Evolutionary conservation across 371 early-diverging fungal species (phyloP), one percentile per base, ranked within the genome.

Genomic region (Mucor lusitanicus): DNA sequence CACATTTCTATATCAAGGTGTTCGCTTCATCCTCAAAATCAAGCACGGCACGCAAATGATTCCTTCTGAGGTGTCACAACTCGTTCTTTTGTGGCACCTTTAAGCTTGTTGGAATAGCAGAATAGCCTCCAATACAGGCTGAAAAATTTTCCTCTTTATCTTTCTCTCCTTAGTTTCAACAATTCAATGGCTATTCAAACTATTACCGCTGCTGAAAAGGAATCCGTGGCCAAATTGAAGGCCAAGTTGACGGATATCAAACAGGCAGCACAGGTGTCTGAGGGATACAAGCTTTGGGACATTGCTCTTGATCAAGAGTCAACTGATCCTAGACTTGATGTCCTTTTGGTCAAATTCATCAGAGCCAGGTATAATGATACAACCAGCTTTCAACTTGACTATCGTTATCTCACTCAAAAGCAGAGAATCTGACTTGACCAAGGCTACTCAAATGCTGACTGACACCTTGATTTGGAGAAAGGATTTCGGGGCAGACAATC

Each of bases 271-370:
- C 63, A 68, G 6, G 70, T 70, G 39, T 68, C 78, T 32, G 75
- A 79, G 11, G 60, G 64, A 40, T 75, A 79, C 30, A 55, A 68
- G n/a, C 70, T 88, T 50, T 88, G 87, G 87, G 83, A 76, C 15
- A 74, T 88, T 46, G 48, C 74, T 0, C 79, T 88, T 35, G 74
- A 72, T 61, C 70, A 74, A 35, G 70, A 79, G 6, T 79, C 81
- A 15, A 71, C 57, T 3, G 88, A 88, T 71, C 72, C 79, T 59
- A 79, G 81, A 27, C 62, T 88, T 48, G 79, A 85, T 57, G 86
- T 88, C 13, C 65, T 88, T 23, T 64, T 88, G 32, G 73, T 80
- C 61, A 88, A 88, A 72, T 88, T 86, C 54, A 66, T 88, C 37
- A 74, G 77, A 64, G 88, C 88, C 9, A 80, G 88, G 76, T 82